phyloP scores from a whole-genome alignment of 805 yeast species.

The Starmerella ratchasimensis region DNA sequence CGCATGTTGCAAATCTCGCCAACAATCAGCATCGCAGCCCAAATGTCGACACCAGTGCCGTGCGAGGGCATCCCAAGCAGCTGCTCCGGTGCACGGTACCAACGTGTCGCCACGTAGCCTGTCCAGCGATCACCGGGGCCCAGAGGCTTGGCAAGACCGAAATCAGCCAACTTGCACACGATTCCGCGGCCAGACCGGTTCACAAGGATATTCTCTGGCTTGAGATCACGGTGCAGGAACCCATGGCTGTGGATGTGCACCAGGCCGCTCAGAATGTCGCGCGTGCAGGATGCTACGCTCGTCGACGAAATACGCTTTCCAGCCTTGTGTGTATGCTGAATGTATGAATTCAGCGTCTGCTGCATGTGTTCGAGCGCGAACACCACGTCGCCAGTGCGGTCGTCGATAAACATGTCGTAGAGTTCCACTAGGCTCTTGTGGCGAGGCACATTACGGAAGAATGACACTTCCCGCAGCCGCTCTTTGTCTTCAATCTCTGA shows the following conservation, averaged over 20 bases:
- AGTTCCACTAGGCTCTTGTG: constrained; percentile 63
- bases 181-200: constrained; percentile 40
- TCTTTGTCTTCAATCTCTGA: constrained; percentile 36
- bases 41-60: constrained; percentile 69
- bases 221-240: constrained; percentile 77
- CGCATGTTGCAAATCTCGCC: constrained; percentile 54
- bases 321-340: constrained; percentile 21
- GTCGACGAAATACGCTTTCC: background rate
- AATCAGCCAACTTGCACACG: constrained; percentile 78
- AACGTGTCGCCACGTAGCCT: constrained; percentile 83
- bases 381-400: constrained; percentile 43
- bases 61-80: constrained; percentile 39
- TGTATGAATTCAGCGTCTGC: constrained; percentile 64
- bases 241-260: constrained; percentile 62
- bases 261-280: constrained; percentile 47
- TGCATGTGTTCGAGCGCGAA: constrained; percentile 85
- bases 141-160: constrained; percentile 73
- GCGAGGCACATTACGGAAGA: constrained; percentile 40
- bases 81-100: constrained; percentile 94
- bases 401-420: constrained; percentile 68
- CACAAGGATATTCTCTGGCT: constrained; percentile 83
- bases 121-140: constrained; percentile 43
- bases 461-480: constrained; percentile 28
- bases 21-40: constrained; percentile 86
- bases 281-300: constrained; percentile 2